phyloP scores from a whole-genome alignment of 1,284 basidiomycete genomes.

The Tremellales sp. region DNA sequence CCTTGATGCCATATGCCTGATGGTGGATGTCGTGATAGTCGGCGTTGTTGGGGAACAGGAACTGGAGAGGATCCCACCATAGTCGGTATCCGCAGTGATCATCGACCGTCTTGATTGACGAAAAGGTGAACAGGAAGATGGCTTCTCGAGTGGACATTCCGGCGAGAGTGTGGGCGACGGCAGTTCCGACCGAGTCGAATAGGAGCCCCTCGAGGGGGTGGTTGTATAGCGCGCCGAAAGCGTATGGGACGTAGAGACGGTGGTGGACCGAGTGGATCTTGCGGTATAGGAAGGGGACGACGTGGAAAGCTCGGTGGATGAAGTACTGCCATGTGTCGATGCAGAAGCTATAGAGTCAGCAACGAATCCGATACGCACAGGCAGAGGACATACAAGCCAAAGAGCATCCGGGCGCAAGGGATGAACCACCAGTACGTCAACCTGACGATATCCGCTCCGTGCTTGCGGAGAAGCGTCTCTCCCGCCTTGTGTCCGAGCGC shows the following conservation, averaged over 20 bases:
- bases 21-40: constrained; percentile 99
- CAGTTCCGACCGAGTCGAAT: constrained; percentile 80
- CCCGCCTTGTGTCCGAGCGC: constrained; percentile 48
- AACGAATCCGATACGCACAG: background rate
- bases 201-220: constrained; percentile 93
- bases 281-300: constrained; percentile 85
- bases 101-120: constrained; percentile 91
- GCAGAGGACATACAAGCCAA: constrained; percentile 69
- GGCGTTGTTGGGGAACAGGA: constrained; percentile 86
- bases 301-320: constrained; percentile 87
- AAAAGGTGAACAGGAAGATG: constrained; percentile 76
- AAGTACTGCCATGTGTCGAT: constrained; percentile 99
- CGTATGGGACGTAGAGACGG: constrained; percentile 93
- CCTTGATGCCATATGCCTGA: constrained; percentile 87
- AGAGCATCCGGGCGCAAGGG: constrained; percentile 68
- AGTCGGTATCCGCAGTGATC: constrained; percentile 93
- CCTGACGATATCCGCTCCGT: constrained; percentile 60
- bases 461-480: constrained; percentile 42
- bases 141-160: constrained; percentile 77
- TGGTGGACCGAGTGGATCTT: constrained; percentile 94
- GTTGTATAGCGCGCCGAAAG: constrained; percentile 96
- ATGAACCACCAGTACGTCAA: constrained; percentile 93
- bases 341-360: constrained; percentile 62
- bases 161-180: constrained; percentile 66
- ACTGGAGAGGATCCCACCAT: constrained; percentile 84